Conservation (phyloP, 768 basidiomycete species). For the Gyrodon lividus region DNA sequence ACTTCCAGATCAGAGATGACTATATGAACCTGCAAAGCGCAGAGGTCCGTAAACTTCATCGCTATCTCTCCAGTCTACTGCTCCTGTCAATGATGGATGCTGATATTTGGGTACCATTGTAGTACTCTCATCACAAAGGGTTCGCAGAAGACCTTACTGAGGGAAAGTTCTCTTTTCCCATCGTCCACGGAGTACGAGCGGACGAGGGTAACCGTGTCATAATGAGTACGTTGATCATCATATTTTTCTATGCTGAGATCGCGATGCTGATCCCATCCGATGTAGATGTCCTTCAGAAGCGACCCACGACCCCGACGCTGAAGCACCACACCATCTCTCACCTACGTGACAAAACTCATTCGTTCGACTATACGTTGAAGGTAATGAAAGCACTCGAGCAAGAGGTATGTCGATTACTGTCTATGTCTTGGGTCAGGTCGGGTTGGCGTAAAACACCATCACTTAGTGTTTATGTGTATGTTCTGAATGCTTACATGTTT, state of each 20-base stretch:
- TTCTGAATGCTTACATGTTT: not conserved
- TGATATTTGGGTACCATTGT: not conserved
- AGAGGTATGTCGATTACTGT: constrained; percentile 38
- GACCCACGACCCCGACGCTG: constrained; percentile 79
- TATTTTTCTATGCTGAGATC: not conserved
- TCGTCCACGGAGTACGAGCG: constrained; percentile 78
- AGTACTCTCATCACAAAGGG: constrained; percentile 67
- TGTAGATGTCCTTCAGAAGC: constrained; percentile 87
- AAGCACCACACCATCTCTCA: constrained; percentile 83
- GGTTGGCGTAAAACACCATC: too few relatives aligned
- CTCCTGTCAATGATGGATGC: not conserved
- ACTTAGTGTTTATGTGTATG: too few relatives aligned
- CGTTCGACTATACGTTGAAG: constrained; percentile 79
- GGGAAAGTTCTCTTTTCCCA: constrained; percentile 79
- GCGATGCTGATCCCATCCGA: not conserved
- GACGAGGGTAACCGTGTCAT: constrained; percentile 77
- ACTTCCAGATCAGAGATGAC: constrained; percentile 96
- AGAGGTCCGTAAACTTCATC: constrained; percentile 48
- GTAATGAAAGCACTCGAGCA: constrained; percentile 66
- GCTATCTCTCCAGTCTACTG: not conserved
- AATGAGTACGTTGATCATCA: constrained; percentile 57
- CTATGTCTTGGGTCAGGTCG: not conserved
- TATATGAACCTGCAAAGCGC: constrained; percentile 91
- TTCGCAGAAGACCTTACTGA: constrained; percentile 78
- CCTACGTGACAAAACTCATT: constrained; percentile 69